Evolutionary conservation across 768 basidiomycete genomes (phyloP), one percentile per base, ranked within the genome.

Genomic region (Jaapia argillacea): DNA sequence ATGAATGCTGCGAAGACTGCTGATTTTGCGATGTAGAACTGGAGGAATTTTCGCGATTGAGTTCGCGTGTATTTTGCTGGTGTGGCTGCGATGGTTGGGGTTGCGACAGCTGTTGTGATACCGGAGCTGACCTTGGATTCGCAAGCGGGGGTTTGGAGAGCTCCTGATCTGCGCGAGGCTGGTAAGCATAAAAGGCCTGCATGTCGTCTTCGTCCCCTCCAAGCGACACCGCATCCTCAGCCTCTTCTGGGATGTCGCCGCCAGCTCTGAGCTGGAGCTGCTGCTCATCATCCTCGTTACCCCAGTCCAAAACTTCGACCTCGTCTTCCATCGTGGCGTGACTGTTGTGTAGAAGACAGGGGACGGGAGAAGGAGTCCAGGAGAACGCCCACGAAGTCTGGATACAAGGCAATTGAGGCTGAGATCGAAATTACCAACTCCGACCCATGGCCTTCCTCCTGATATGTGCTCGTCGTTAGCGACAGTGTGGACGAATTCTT

Each of bases 141-240:
- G 14, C 39, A 10, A 54, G 52, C 24, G 42, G 41, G n/a, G 42
- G 33, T 27, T 50, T 50, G 10, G 48, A 35, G 23, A 28, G 7
- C 13, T 48, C 42, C 43, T 57, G 53, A 51, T 67, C 59, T 47
- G 58, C 52, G 38, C 57, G 53, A 48, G 66, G 52, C 50, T 69
- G 61, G 53, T 64, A 67, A 52, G 73, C 69, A 45, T 65, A 62
- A 55, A 72, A 73, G 37, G 28, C 28, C 28, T 38, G 10, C 37
- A 38, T 10, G 37, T 38, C 37, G 37, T 38, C 37, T 21, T 38
- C 37, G 37, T 38, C 37, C 13, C 37, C 37, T 7, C 37, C 37
- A 21, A 38, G 10, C 7, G 37, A 38, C 7, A 38, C 37, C 37
- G 37, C 37, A 21, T 38, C 37, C 31, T 33, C 31, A 16, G 10